Base-by-base conservation (phyloP, 495 filamentous ascomycete genomes). In the Filosporella fistucella region DNA sequence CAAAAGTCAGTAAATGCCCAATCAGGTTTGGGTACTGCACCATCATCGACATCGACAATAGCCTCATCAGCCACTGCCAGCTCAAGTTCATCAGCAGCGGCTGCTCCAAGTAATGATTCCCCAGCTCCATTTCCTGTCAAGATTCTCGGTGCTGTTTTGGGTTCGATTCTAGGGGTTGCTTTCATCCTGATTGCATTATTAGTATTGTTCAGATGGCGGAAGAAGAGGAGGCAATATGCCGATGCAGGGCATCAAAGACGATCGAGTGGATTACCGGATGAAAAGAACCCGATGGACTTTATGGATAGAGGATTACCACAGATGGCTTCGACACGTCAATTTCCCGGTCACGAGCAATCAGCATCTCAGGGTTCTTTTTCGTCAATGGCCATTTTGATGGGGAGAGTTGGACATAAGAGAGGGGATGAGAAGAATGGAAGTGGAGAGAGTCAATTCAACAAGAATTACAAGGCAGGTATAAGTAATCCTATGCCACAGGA, bases 111-210 rank as follows among this genome's bases (percentile, higher is more conserved):
- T 18, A n/a, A n/a, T n/a, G 25, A 17, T 10, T 14, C 40, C 14
- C 26, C 32, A 30, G 16, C 50, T 6, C 21, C 50, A 13, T 42
- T 60, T 20, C 54, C 58, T 1, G 40, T 55, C 18, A 68, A 72
- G 14, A 84, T 95, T 25, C 75, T 98, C 1, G 89, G 86, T 38
- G 85, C 84, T 30, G 84, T 85, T 1, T 74, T 98, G 1, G 89
- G 91, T 3, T 79, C 81, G 13, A 76, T 96, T 18, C 74, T 89
- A 44, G 89, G 85, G 1, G 63, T 85, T 38, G 82, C 78, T 13
- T 63, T 84, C 1, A 61, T 96, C 9, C 64, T 96, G n/a, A 68
- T 84, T 10, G 45, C 82, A 8, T 52, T 87, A 3, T 72, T 96
- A 13, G 67, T 90, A 38, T 69, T 85, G 22, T 64, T 98, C 10